Evolutionary conservation across 768 basidiomycete genomes (phyloP), one percentile per base, ranked within the genome.

Genomic region (Leccinum ochraceum): DNA sequence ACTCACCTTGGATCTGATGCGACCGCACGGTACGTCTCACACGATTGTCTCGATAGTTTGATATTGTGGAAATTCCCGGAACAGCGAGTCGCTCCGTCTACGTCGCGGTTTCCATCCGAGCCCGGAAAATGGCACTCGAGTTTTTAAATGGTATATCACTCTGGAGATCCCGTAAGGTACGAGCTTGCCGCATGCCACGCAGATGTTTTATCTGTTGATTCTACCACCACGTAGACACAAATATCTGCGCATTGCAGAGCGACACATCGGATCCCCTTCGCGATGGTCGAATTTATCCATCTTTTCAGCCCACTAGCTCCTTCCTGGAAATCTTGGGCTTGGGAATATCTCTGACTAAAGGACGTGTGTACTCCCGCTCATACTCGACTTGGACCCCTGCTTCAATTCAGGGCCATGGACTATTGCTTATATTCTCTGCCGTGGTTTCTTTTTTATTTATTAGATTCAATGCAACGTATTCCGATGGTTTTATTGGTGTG

Each of bases 71-170:
- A 53, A 24, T 6, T 50, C 60, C 49, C 39, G 54, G 39, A 44
- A 48, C 30, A 13, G 37, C 36, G 53, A 36, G 2, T 30, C 30
- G 30, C 46, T 56, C 59, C 44, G 57, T 59, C 58, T 52, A 59
- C 58, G 48, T 66, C 60, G 58, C 61, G 59, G 54, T 60, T 48
- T 64, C 53, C 56, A 46, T 64, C 56, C 60, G 46, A 61, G 65
- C 57, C 54, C 63, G 58, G 60, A 63, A 49, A 54, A 61, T 58
- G 20, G 59, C 36, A 34, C 42, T 37, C 11, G 26, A 57, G 22
- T 37, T 24, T 49, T 36, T 34, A 48, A 9, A 7, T 24, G n/a
- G 46, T 46, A 36, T 24, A 20, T 60, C n/a, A 2, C 20, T 51
- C 51, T n/a, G 28, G 64, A 52, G 50, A 51, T 20, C 44, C 44